These are phyloP conservation scores for Sphenostylis stenocarpa DNA, from an alignment of 306 rosid species.

Conservation along the genomic window DNA sequence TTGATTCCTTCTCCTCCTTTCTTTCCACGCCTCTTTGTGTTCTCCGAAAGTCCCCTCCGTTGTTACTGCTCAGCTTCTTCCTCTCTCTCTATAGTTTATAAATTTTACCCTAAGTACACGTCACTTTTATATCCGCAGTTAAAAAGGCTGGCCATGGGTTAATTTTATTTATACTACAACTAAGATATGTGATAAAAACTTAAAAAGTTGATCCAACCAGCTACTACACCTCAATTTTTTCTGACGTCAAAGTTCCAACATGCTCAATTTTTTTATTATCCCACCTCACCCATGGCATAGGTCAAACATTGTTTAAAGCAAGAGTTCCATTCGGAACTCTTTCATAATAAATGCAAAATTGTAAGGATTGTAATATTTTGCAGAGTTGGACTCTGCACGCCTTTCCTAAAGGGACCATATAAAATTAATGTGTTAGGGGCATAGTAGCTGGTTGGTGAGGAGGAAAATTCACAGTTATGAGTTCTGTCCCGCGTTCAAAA, in stretches of 20 bases:
- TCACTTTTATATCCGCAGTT: neutral
- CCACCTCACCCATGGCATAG: neutral
- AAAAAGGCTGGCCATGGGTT: neutral
- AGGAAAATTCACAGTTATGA: neutral
- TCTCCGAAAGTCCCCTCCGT: slow-evolving; percentile 63
- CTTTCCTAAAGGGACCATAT: neutral
- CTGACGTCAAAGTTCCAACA: slow-evolving; percentile 25
- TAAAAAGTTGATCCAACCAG: slow-evolving; percentile 20
- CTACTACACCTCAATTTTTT: neutral
- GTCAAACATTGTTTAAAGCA: slow-evolving; percentile 17
- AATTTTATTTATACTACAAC: neutral
- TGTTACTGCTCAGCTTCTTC: neutral
- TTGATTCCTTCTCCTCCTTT: slow-evolving; percentile 34
- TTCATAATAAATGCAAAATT: neutral
- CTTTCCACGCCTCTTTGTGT: slow-evolving; percentile 50
- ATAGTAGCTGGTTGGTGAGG: neutral
- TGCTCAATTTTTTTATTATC: neutral
- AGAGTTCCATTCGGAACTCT: neutral
- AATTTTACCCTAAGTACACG: neutral
- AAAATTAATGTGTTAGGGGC: neutral
- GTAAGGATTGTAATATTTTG: neutral
- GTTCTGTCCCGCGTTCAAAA: neutral
- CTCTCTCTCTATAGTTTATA: neutral
- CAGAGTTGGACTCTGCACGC: neutral
- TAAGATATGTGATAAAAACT: no score